Evolutionary conservation across 2,329 filamentous ascomycete species (phyloP), one percentile per base, ranked within the genome.

Genomic region (Dactylellina drechsleri): DNA sequence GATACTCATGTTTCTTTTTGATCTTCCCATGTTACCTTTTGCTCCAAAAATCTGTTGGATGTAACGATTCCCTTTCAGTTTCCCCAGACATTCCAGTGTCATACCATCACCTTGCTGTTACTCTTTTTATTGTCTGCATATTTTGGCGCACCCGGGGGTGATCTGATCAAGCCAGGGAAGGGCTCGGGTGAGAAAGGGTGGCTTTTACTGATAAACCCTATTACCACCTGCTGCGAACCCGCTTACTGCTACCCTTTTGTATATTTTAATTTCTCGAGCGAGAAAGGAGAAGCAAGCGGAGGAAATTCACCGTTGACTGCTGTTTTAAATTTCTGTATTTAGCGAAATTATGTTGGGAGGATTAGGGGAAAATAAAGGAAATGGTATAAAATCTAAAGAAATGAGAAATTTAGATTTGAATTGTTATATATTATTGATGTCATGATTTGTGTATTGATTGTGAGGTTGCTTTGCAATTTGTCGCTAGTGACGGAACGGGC

Each of bases 1-100:
- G n/a, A 10, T 66, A 12, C 36, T 45, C 20, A 4, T 12, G 31
- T 52, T 50, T 66, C 59, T 65, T 54, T 54, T 59, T 23, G 45
- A 50, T 59, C 31, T 50, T 45, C 45, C 53, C 43, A 66, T 66
- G 57, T 65, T 72, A 58, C 60, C 36, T 47, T 41, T 43, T 66
- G 54, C 57, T 62, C 16, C 36, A 31, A 57, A 4, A 41, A 62
- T 31, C 43, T 74, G 70, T 74, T 74, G 62, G 70, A 74, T 74
- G 70, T 74, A 74, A 74, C 70, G 57, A 74, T 74, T 67, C 62
- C 50, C 45, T 70, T 54, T 62, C 45, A 10, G 31, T 36, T 57
- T 61, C 36, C 23, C 66, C 62, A 36, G 57, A 40, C 45, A 43
- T 47, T 52, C 23, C 43, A 66, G 70, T 67, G 70, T 74, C 64